phyloP scores from a whole-genome alignment of 192 early-diverging fungal species.

The Backusella morwellensis region DNA sequence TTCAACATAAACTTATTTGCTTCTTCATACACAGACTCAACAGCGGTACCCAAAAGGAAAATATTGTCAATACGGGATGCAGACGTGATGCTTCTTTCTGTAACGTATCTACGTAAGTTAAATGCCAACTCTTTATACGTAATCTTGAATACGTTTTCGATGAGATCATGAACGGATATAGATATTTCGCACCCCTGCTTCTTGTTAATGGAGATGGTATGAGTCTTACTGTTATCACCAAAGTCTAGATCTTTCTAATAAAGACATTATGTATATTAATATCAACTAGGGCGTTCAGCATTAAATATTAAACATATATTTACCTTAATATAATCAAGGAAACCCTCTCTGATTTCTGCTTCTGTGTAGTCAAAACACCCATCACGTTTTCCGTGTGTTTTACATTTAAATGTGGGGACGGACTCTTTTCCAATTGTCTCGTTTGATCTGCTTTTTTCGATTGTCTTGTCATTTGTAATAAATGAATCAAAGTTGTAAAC shows the following conservation, averaged over 20 bases:
- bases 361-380: background rate
- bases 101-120: background rate
- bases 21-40: background rate
- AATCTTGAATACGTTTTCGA: background rate
- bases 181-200: background rate
- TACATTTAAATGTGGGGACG: background rate
- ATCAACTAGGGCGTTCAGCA: background rate
- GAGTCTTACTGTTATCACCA: background rate
- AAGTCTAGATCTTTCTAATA: background rate
- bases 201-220: background rate
- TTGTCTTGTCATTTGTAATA: background rate
- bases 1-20: background rate
- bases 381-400: background rate
- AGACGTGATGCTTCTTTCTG: background rate
- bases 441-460: background rate
- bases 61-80: background rate
- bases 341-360: background rate
- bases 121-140: background rate
- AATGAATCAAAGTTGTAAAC: background rate
- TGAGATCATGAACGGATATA: background rate
- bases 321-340: slow-evolving; percentile 3
- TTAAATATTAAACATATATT: background rate
- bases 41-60: background rate
- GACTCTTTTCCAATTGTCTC: background rate
- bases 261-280: background rate